Conservation (phyloP, 176 grass and related monocot species). For the Lolium perenne region DNA sequence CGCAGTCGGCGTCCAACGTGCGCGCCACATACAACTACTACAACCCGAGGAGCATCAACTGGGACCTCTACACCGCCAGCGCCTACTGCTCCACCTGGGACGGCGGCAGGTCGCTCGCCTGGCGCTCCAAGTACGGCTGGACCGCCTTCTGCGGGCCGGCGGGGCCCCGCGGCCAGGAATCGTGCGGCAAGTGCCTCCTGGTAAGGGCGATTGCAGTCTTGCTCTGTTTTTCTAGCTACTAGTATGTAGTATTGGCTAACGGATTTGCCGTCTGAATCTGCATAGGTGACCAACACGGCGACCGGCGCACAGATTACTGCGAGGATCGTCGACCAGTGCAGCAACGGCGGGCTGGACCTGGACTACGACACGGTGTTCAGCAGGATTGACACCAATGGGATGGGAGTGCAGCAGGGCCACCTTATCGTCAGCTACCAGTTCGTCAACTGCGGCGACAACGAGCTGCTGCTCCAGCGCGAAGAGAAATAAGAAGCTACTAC, state of each 20-base stretch:
- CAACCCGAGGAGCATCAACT: constrained; percentile 32
- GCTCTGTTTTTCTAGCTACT: background rate
- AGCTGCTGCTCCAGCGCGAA: background rate
- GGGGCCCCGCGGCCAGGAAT: constrained; percentile 33
- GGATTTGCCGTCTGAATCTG: background rate
- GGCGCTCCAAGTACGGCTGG: constrained; percentile 78
- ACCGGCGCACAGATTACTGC: constrained; percentile 35
- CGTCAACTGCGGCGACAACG: constrained; percentile 32
- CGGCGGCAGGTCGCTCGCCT: constrained; percentile 46
- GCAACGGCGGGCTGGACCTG: constrained; percentile 61
- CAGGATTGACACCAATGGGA: constrained; percentile 48
- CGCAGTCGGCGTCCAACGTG: constrained; percentile 47
- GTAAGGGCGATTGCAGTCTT: constrained; percentile 40
- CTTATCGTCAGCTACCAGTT: constrained; percentile 62
- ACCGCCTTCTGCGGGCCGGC: constrained; percentile 76
- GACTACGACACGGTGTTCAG: constrained; percentile 50
- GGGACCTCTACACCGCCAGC: constrained; percentile 42
- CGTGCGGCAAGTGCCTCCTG: constrained; percentile 61
- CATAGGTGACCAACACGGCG: constrained; percentile 60
- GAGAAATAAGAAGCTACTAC: background rate
- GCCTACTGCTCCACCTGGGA: constrained; percentile 89
- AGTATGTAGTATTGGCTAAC: background rate
- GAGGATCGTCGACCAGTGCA: constrained; percentile 69
- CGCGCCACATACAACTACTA: constrained; percentile 53
- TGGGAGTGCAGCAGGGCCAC: background rate